Conservation (phyloP, 2,329 filamentous ascomycete genomes). For the Verticillium longisporum region DNA sequence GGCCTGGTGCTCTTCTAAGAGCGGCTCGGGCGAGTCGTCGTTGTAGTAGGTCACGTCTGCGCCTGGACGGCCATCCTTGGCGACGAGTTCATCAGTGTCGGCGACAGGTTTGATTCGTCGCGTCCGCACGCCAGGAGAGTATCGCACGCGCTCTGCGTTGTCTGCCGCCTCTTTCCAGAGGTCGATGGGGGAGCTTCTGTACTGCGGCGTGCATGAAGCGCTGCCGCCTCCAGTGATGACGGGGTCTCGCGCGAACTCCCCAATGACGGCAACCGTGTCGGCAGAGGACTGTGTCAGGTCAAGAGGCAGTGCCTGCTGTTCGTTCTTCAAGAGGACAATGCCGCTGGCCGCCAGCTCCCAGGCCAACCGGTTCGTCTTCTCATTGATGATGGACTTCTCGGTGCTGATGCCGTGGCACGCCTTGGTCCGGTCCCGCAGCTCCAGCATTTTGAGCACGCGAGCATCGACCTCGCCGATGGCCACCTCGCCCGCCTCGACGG, state of each 20-base stretch:
- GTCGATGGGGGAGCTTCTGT: conserved; percentile 6
- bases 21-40: conserved; percentile 4
- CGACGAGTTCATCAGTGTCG: background rate
- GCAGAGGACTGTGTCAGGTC: conserved; percentile 8
- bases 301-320: conserved; percentile 47
- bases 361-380: conserved; percentile 9
- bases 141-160: background rate
- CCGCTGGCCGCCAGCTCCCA: conserved; percentile 10
- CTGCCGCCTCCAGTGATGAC: conserved; percentile 25
- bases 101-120: conserved; percentile 10
- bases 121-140: conserved; percentile 6
- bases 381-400: conserved; percentile 7
- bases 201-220: conserved; percentile 14
- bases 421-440: conserved; percentile 7
- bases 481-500: conserved; percentile 9
- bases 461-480: conserved; percentile 8
- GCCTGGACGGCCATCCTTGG: conserved; percentile 7
- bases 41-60: conserved; percentile 11
- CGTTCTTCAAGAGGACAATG: conserved; percentile 60
- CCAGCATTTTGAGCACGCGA: conserved; percentile 9
- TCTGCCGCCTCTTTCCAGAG: conserved; percentile 1
- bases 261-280: conserved; percentile 38
- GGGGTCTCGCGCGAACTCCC: conserved; percentile 40
- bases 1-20: conserved; percentile 8
- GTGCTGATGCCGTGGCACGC: conserved; percentile 3